Evolutionary conservation across 2,329 filamentous ascomycete genomes (phyloP).

Genomic region (Pezicula neosporulosa): DNA sequence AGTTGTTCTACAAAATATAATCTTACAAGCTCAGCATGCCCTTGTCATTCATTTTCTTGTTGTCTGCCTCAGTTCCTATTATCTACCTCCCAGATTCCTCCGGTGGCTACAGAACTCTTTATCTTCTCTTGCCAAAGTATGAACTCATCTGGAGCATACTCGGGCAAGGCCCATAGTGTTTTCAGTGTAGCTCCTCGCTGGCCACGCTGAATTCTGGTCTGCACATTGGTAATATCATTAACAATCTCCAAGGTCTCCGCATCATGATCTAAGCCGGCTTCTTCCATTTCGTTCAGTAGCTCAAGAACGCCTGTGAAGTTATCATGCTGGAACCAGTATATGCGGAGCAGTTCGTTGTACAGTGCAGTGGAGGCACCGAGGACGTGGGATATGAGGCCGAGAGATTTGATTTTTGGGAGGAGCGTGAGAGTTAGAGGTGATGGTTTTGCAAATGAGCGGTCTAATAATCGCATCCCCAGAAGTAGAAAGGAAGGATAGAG

Average conservation of each 20-base stretch:
- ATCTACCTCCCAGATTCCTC: not conserved
- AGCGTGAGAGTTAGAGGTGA: constrained; percentile 59
- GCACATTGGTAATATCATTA: constrained; percentile 14
- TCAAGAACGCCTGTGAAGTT: constrained; percentile 35
- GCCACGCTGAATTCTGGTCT: constrained; percentile 11
- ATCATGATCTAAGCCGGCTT: constrained; percentile 24
- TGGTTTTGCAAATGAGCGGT: constrained; percentile 50
- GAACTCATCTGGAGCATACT: constrained; percentile 20
- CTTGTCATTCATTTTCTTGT: too few relatives aligned
- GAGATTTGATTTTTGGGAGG: constrained; percentile 62
- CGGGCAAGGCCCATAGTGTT: constrained; percentile 23
- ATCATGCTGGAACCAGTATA: constrained; percentile 58
- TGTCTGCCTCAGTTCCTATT: too few relatives aligned
- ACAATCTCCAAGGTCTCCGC: constrained; percentile 25
- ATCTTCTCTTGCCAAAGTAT: constrained; percentile 21
- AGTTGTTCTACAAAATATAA: not conserved
- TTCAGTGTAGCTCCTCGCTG: constrained; percentile 15
- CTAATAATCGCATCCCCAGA: constrained; percentile 52
- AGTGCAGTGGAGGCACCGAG: constrained; percentile 68
- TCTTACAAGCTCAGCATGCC: not conserved
- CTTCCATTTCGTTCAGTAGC: constrained; percentile 28
- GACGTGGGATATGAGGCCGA: constrained; percentile 68
- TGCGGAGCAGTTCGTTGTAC: constrained; percentile 63
- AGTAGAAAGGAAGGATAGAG: constrained; percentile 62
- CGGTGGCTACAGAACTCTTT: not conserved